Evolutionary conservation across 768 basidiomycete genomes (phyloP).

Genomic region (Lyophyllum atratum): DNA sequence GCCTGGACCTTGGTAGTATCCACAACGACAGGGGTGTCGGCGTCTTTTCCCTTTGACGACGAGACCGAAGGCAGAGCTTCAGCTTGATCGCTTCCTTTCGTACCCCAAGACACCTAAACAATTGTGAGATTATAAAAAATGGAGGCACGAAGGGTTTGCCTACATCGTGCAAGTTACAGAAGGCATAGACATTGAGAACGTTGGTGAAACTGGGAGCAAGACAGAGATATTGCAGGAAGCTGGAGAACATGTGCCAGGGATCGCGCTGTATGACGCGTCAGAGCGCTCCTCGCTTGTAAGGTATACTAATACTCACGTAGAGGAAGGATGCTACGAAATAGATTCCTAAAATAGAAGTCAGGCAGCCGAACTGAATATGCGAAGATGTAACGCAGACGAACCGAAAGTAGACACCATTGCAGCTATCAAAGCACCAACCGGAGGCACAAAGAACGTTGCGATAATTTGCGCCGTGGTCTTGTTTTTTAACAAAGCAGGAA

Average conservation of each 20-base stretch:
- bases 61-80: slow-evolving; percentile 89
- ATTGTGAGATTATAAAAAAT: neutral
- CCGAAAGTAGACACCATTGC: slow-evolving; percentile 90
- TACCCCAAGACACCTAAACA: slow-evolving; percentile 85
- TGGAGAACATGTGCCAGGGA: slow-evolving; percentile 97
- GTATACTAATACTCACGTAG: slow-evolving; percentile 56
- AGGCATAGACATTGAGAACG: slow-evolving; percentile 94
- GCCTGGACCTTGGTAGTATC: slow-evolving; percentile 82
- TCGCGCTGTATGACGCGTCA: slow-evolving; percentile 59
- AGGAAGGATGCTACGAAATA: slow-evolving; percentile 84
- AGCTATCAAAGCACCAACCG: slow-evolving; percentile 80
- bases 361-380: neutral
- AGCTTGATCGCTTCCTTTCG: slow-evolving; percentile 93
- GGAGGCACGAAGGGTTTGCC: slow-evolving; percentile 18
- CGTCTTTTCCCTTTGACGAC: slow-evolving; percentile 78
- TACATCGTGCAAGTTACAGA: slow-evolving; percentile 94
- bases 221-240: slow-evolving; percentile 88
- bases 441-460: slow-evolving; percentile 65
- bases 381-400: slow-evolving; percentile 24
- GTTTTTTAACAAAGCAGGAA: slow-evolving; percentile 51
- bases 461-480: slow-evolving; percentile 55
- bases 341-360: slow-evolving; percentile 49
- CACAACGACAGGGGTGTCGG: slow-evolving; percentile 79
- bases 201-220: slow-evolving; percentile 94
- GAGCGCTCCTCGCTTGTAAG: neutral